Evolutionary conservation across 75 land plant genomes (phyloP).

Genomic region (Azolla pinnata): DNA sequence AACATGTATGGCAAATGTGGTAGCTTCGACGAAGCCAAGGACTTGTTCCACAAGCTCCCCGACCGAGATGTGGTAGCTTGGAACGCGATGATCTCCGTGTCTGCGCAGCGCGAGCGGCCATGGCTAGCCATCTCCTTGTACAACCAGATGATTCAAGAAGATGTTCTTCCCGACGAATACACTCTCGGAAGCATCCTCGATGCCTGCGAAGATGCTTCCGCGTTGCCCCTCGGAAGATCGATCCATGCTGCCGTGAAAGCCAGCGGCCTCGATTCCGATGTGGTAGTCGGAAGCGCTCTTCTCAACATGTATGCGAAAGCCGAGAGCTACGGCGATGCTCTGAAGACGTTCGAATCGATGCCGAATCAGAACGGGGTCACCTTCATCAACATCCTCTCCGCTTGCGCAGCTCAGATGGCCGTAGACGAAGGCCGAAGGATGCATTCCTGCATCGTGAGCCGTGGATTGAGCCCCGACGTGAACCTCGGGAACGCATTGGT

Average conservation of each 20-base stretch:
- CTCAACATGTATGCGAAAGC: conserved; percentile 53
- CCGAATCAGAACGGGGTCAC: conserved; percentile 17
- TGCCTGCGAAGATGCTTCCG: conserved; percentile 21
- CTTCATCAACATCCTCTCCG: conserved; percentile 40
- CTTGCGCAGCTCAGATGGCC: conserved; percentile 29
- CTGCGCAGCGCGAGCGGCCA: conserved; percentile 18
- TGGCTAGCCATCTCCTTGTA: conserved; percentile 29
- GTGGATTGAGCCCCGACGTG: conserved; percentile 22
- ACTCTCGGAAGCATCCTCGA: conserved; percentile 35
- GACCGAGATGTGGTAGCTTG: conserved; percentile 21
- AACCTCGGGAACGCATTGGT: conserved; percentile 47
- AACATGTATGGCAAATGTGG: conserved; percentile 27
- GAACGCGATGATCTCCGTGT: conserved; percentile 30
- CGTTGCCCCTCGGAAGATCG: conserved; percentile 24
- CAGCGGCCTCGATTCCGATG: conserved; percentile 21
- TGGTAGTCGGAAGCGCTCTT: conserved; percentile 39
- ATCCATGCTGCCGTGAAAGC: conserved; percentile 35
- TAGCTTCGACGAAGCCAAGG: conserved; percentile 8
- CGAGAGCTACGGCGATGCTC: conserved; percentile 22
- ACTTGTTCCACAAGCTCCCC: conserved; percentile 10
- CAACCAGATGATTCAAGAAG: conserved; percentile 11
- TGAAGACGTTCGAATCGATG: conserved; percentile 36
- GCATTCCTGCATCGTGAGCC: conserved; percentile 27
- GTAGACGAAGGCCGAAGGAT: conserved; percentile 22
- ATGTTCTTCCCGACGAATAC: conserved; percentile 21